Evolutionary conservation across 306 rosid genomes (phyloP).

Genomic region (Medicago ruthenica): DNA sequence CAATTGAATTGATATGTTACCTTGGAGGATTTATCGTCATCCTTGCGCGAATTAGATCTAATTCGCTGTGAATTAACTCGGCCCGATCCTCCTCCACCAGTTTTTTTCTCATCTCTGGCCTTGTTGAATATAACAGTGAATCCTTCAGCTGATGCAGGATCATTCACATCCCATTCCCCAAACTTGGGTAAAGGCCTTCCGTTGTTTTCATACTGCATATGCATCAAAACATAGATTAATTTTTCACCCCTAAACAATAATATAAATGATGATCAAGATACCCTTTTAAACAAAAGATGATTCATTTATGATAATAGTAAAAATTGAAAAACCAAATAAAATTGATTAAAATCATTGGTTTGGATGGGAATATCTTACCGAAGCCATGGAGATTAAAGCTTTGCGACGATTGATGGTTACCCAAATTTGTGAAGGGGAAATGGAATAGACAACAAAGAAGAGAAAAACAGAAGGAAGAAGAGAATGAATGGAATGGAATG

Average conservation of each 20-base stretch:
- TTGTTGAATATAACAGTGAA: slow-evolving; percentile 80
- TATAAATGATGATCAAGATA: slow-evolving; percentile 5
- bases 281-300: slow-evolving; percentile 1
- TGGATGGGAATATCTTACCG: slow-evolving; percentile 46
- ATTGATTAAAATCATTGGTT: background rate
- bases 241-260: background rate
- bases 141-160: slow-evolving; percentile 89
- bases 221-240: slow-evolving; percentile 2
- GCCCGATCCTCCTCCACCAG: slow-evolving; percentile 51
- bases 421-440: slow-evolving; percentile 44
- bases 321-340: slow-evolving; percentile 7
- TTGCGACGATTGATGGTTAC: slow-evolving; percentile 18
- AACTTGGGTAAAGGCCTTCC: slow-evolving; percentile 73
- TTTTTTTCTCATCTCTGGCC: slow-evolving; percentile 83
- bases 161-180: slow-evolving; percentile 93
- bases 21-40: slow-evolving; percentile 53
- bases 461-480: background rate
- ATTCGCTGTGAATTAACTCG: slow-evolving; percentile 35
- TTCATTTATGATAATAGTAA: background rate
- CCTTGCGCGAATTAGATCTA: slow-evolving; percentile 44
- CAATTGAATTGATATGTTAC: slow-evolving; percentile 35
- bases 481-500: slow-evolving; percentile 15
- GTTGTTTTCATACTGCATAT: slow-evolving; percentile 54
- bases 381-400: slow-evolving; percentile 50
- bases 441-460: slow-evolving; percentile 26